phyloP scores from a whole-genome alignment of 805 yeast species.

The Candida maris region DNA sequence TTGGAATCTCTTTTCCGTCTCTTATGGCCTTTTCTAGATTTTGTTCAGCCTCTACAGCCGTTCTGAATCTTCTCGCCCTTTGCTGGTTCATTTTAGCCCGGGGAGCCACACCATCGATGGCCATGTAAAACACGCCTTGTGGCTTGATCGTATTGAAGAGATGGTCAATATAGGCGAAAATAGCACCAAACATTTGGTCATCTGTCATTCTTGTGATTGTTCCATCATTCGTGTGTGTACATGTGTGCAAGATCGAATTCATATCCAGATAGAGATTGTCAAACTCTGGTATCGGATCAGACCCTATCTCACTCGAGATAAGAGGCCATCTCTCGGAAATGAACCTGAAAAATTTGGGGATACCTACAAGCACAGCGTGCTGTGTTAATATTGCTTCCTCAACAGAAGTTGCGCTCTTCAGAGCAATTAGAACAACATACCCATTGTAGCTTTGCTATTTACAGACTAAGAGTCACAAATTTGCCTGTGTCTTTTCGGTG shows the following conservation, averaged over 20 bases:
- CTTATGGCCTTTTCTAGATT: constrained; percentile 68
- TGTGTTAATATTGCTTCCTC: too few species aligned
- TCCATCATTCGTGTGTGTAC: constrained; percentile 80
- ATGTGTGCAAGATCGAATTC: constrained; percentile 93
- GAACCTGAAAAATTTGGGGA: constrained; percentile 94
- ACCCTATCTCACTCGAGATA: constrained; percentile 78
- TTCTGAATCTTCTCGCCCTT: constrained; percentile 90
- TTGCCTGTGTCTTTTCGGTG: too few species aligned
- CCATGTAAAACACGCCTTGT: constrained; percentile 84
- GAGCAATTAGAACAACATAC: too few species aligned
- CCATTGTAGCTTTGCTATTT: too few species aligned
- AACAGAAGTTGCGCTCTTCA: too few species aligned
- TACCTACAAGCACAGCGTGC: too few species aligned
- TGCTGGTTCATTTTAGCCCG: constrained; percentile 98
- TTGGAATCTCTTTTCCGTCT: constrained; percentile 71
- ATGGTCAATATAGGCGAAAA: constrained; percentile 92
- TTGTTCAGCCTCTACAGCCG: constrained; percentile 89
- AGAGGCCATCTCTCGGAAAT: constrained; percentile 99
- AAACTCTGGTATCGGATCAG: constrained; percentile 79
- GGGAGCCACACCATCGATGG: constrained; percentile 98
- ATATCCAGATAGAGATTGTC: constrained; percentile 94
- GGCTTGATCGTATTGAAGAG: constrained; percentile 86
- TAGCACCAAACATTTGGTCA: constrained; percentile 88
- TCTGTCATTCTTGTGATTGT: constrained; percentile 68
- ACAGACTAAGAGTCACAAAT: too few species aligned